Evolutionary conservation across 2,329 filamentous ascomycete species (phyloP).

Genomic region (Alternaria ventricosa): DNA sequence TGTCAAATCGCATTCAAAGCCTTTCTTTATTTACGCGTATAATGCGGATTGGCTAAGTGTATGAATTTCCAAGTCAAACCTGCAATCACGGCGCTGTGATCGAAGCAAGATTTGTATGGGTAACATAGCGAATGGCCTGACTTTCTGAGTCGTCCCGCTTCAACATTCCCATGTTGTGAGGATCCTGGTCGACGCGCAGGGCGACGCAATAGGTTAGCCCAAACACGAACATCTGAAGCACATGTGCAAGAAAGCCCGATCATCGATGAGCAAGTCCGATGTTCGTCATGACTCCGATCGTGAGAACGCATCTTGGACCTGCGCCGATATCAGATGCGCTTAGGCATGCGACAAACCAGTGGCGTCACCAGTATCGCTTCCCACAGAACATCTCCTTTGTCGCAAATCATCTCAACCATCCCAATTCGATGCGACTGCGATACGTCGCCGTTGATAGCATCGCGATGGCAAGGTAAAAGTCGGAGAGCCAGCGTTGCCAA

Average conservation of each 20-base stretch:
- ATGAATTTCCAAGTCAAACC: neutral
- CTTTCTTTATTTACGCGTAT: neutral
- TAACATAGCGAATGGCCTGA: neutral
- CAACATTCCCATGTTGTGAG: neutral
- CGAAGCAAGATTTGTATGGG: neutral
- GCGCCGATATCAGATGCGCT: neutral
- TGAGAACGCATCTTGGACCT: neutral
- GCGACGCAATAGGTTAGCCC: neutral
- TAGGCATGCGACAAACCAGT: neutral
- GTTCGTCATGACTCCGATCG: neutral
- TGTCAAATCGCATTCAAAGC: neutral
- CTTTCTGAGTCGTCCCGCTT: neutral
- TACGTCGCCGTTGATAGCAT: neutral
- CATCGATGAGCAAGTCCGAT: neutral
- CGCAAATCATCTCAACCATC: neutral
- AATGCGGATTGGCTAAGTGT: neutral
- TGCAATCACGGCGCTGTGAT: neutral
- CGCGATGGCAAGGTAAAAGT: neutral
- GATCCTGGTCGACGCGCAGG: neutral
- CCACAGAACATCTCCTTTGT: neutral
- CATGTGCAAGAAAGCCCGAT: neutral
- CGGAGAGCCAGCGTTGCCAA: conserved; percentile 3
- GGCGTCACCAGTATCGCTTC: neutral
- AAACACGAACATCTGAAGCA: neutral
- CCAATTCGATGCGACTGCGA: neutral